Evolutionary conservation across 331 rosid species (phyloP), one percentile per base, ranked within the genome.

Genomic region (Malus hybrid): DNA sequence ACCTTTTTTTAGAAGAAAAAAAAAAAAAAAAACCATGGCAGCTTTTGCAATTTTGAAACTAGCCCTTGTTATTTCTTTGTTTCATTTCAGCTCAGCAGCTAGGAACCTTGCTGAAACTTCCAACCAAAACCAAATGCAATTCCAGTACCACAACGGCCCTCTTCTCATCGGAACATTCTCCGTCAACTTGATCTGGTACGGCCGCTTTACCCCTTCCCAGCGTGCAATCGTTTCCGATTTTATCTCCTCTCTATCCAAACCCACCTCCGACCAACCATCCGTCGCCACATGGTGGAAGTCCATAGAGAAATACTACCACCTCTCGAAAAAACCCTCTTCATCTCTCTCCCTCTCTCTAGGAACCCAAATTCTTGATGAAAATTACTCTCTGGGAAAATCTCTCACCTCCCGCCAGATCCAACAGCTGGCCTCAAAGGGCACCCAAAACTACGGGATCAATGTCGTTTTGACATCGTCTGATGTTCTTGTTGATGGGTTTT

Each of bases 171-270:
- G 93, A 0, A 81, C 83, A 54, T 64, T 84, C 83, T 77, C 92
- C 75, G 10, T 88, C 71, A 87, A 92, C 74, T 84, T 92, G 16
- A 87, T 93, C 2, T 93, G 93, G 93, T 93, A 93, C 44, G 98
- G 93, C 2, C 84, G 80, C 9, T 93, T 90, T 89, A 87, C 29
- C 2, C 89, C 93, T 5, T 77, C 93, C 72, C 96, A 90, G 59
- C 73, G 84, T 18, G 87, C 90, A 16, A 87, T 87, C 39, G 48
- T 90, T 69, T n/a, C 90, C 8, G 90, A 93, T 59, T 93, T 93
- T 80, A 34, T 93, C 65, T 15, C 86, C 82, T 93, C 96, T 46
- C 83, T 90, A 31, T 74, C 93, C 74, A 74, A 74, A 13, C 14
- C 87, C 46, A 1, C 70, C 36, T 39, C 44, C n/a, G 6, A 24